phyloP scores from a whole-genome alignment of 2,329 filamentous ascomycete genomes.

The Chaetomium olivaceum region DNA sequence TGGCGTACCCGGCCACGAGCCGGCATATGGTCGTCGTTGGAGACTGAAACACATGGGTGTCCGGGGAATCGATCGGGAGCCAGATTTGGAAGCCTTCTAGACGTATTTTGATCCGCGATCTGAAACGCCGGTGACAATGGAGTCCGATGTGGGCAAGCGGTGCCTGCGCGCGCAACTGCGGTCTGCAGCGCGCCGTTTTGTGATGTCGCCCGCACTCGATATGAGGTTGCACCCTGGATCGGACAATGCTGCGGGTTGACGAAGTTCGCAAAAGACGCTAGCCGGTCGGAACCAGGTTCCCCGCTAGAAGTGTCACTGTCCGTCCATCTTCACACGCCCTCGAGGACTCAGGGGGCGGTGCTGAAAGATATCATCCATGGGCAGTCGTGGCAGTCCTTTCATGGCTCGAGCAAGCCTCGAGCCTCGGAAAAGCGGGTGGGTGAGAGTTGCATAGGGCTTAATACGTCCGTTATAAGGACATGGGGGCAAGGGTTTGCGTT shows the following conservation, averaged over 20 bases:
- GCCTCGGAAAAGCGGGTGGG: slow-evolving; percentile 15
- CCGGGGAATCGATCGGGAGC: neutral
- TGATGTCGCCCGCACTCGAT: neutral
- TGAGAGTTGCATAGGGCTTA: slow-evolving; percentile 24
- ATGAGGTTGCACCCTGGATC: neutral
- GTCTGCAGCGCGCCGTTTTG: slow-evolving; percentile 28
- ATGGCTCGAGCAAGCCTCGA: slow-evolving; percentile 16
- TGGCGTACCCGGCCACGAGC: neutral
- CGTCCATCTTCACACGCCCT: neutral
- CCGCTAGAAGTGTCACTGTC: neutral
- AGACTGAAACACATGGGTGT: neutral
- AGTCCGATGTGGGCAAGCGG: slow-evolving; percentile 18
- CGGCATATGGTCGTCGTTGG: neutral
- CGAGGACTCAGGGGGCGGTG: neutral
- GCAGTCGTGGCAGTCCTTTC: neutral
- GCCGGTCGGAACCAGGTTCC: neutral
- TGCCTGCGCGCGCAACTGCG: slow-evolving; percentile 14
- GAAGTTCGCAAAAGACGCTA: neutral
- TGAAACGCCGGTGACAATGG: slow-evolving; percentile 24
- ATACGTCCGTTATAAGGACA: slow-evolving; percentile 25
- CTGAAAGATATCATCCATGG: neutral
- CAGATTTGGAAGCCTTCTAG: slow-evolving; percentile 27
- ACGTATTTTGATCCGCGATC: slow-evolving; percentile 27
- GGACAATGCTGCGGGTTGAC: neutral
- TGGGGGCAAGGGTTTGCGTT: slow-evolving; percentile 13